phyloP scores from a whole-genome alignment of 106 monocot species.

The Agapanthus africanus region DNA sequence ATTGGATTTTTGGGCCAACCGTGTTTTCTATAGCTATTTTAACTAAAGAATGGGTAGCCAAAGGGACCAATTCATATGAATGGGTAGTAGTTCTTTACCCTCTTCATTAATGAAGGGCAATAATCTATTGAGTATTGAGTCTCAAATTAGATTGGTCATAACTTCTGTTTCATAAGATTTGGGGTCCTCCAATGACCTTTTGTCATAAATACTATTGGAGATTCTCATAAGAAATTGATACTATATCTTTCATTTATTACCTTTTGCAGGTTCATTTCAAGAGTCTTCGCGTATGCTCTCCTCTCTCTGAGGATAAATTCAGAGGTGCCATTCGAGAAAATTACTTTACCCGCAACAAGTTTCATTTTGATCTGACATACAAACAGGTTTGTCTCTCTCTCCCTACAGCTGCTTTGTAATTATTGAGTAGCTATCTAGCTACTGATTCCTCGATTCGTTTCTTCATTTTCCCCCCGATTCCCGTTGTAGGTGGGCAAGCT shows the following conservation, averaged over 20 bases:
- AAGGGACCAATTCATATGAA: too few relatives aligned
- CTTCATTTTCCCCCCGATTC: neutral
- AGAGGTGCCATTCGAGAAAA: constrained; percentile 25
- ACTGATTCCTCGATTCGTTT: neutral
- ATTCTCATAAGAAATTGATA: neutral
- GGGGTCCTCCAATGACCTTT: neutral
- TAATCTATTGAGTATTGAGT: neutral
- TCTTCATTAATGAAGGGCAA: neutral
- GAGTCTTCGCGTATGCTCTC: constrained; percentile 21
- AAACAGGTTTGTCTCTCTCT: constrained; percentile 9
- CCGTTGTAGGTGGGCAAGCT: neutral
- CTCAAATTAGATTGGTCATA: neutral
- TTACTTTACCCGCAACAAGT: constrained; percentile 19
- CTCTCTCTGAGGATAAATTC: constrained; percentile 35
- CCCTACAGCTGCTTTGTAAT: neutral
- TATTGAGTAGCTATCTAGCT: neutral
- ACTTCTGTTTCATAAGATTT: neutral
- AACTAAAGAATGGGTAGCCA: too few relatives aligned
- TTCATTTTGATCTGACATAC: constrained; percentile 20
- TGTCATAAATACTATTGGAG: neutral
- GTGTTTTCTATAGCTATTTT: too few relatives aligned
- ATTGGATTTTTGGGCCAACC: too few relatives aligned
- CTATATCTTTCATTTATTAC: neutral
- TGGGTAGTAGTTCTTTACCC: neutral
- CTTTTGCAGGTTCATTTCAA: constrained; percentile 7